Evolutionary conservation across 2,329 filamentous ascomycete genomes (phyloP).

Genomic region (Colletotrichum truncatum): DNA sequence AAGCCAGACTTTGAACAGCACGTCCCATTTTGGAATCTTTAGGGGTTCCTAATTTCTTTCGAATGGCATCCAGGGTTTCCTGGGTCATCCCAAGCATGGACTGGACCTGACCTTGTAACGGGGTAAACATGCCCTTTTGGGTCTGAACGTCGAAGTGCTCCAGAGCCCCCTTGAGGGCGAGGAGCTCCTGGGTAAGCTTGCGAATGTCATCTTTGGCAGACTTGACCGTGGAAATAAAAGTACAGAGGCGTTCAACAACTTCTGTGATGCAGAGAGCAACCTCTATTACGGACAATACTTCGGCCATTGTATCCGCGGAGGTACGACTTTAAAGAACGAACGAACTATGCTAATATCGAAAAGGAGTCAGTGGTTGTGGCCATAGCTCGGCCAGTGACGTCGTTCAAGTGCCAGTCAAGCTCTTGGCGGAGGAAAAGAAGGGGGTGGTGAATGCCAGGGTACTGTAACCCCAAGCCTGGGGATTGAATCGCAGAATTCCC

Average conservation of each 20-base stretch:
- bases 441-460: background rate
- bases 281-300: conserved; percentile 32
- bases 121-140: background rate
- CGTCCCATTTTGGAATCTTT: conserved; percentile 26
- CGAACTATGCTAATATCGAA: background rate
- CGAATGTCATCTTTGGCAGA: conserved; percentile 36
- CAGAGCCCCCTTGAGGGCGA: conserved; percentile 35
- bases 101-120: conserved; percentile 19
- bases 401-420: background rate
- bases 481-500: background rate
- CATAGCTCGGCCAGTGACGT: background rate
- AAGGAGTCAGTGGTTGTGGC: background rate
- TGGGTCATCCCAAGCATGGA: conserved; percentile 34
- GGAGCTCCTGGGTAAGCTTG: conserved; percentile 35
- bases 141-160: conserved; percentile 32
- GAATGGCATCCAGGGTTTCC: conserved; percentile 33
- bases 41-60: conserved; percentile 27
- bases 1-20: conserved; percentile 26
- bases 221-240: conserved; percentile 30
- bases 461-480: background rate
- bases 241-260: conserved; percentile 33
- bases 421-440: background rate
- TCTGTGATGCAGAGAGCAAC: conserved; percentile 31
- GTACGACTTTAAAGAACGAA: background rate
- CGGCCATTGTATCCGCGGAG: conserved; percentile 29